Base-by-base conservation (phyloP, 164 flowering plant genomes). In the Vitis rotundifolia region DNA sequence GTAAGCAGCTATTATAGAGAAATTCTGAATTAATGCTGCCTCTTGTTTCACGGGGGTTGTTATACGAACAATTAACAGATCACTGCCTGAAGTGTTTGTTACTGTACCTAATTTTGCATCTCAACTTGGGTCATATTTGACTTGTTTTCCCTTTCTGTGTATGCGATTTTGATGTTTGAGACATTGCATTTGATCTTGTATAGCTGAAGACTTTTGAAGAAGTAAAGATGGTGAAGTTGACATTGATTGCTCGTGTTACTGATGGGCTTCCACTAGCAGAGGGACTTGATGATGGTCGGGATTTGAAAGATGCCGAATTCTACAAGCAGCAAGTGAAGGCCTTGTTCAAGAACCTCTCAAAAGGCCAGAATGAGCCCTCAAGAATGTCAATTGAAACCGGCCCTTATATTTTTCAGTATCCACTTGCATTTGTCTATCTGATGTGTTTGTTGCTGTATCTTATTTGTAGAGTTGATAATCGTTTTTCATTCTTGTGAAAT, bases 361-460 rank as follows among this genome's bases (percentile, higher is more conserved):
- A 70, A 62, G 88, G 97, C 29, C 93, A 87, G 11, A 82, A 84
- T 79, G 93, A 92, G 65, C 67, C 97, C 73, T 91, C 97, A 48
- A 83, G 94, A 69, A 89, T 92, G 97, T 92, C 97, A 14, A 59
- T 92, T 68, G 97, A 92, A 73, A 84, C 91, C 14, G 95, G 97
- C 59, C 90, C 95, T 44, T 89, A 85, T 64, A 66, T 89, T 49
- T 90, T 92, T 69, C 93, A 92, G 94, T 91, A 91, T 91, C 92
- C 97, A 81, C 54, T 74, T 68, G 59, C 53, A 26, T 56, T 5
- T 63, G 52, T 11, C 62, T 8, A 37, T 59, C 11, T 19, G 14
- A 59, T n/a, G 8, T 28, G 26, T 22, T 59, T 59, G 9, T 18
- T 55, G n/a, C 16, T 48, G 48, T 67, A 1, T 13, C 14, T 15